Conservation (phyloP, 2,329 filamentous ascomycete genomes). For the Mollisia scopiformis region DNA sequence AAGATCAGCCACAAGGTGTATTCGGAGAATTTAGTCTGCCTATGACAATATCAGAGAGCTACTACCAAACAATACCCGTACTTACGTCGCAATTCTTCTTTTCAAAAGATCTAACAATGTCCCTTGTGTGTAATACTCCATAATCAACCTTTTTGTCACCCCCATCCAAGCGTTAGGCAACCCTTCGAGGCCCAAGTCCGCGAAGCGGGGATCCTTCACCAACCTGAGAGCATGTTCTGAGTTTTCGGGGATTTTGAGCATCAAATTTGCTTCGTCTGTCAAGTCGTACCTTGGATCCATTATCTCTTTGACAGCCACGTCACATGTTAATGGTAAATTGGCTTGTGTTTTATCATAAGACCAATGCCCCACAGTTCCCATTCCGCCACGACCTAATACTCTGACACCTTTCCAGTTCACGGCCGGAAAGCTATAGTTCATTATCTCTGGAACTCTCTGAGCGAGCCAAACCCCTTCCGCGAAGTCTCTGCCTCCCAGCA, state of each 20-base stretch:
- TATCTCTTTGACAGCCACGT: neutral
- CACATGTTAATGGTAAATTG: neutral
- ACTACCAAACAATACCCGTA: neutral
- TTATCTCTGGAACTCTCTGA: neutral
- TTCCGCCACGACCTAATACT: neutral
- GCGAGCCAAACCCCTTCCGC: neutral
- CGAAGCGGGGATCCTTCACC: neutral
- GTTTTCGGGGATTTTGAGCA: neutral
- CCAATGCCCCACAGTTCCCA: neutral
- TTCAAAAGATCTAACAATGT: neutral
- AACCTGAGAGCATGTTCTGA: neutral
- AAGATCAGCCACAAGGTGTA: conserved; percentile 11
- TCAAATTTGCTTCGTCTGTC: neutral
- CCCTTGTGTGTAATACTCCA: neutral
- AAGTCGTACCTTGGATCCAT: neutral
- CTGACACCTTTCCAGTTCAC: neutral
- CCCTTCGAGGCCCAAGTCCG: neutral
- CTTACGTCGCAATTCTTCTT: neutral
- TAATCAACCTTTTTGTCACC: neutral
- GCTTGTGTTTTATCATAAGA: neutral
- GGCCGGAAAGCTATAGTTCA: neutral
- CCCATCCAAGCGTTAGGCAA: neutral
- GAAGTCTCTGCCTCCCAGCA: neutral
- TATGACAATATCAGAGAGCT: neutral
- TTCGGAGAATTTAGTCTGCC: conserved; percentile 7